Conservation (phyloP, 2,329 filamentous ascomycete species). For the Fusarium protoensiforme region DNA sequence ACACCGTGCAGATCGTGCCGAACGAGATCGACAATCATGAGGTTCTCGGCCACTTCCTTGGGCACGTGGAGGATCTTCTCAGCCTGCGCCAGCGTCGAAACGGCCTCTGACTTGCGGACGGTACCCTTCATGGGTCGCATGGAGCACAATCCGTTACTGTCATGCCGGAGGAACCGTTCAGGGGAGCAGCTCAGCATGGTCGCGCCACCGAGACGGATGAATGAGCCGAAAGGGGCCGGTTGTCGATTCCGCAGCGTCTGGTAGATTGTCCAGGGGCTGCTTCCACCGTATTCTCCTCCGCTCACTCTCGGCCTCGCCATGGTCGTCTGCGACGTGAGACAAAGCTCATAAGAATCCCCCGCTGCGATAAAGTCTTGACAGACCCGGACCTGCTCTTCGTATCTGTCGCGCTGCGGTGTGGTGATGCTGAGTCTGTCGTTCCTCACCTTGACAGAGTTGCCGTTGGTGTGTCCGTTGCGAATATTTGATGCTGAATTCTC, state of each 20-base stretch:
- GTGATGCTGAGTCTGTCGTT: constrained; percentile 43
- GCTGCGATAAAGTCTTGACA: constrained; percentile 80
- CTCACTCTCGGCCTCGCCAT: constrained; percentile 58
- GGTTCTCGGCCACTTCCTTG: constrained; percentile 94
- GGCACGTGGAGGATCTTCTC: constrained; percentile 78
- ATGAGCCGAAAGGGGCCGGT: constrained; percentile 87
- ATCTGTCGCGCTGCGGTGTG: constrained; percentile 60
- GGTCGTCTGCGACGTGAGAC: constrained; percentile 79
- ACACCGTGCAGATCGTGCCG: constrained; percentile 92
- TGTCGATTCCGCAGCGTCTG: constrained; percentile 75
- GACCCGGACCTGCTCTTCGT: constrained; percentile 72
- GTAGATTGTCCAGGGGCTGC: constrained; percentile 76
- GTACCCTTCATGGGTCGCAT: constrained; percentile 98
- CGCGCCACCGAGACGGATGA: constrained; percentile 74
- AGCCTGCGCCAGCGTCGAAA: constrained; percentile 77
- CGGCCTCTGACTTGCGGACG: constrained; percentile 78
- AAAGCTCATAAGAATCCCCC: constrained; percentile 88
- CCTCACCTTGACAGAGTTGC: not conserved
- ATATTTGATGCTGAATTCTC: constrained; percentile 13
- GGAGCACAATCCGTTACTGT: constrained; percentile 67
- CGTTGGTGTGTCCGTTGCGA: constrained; percentile 25
- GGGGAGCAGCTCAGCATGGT: constrained; percentile 87
- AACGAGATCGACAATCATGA: constrained; percentile 99
- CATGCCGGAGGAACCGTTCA: constrained; percentile 82
- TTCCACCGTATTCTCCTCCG: constrained; percentile 4